A percentile compares a stretch with the other conserved stretches of the same genome.
These are phyloP conservation scores for Anthoceros angustus DNA, from an alignment of 225 moss, liverwort and hornwort species.

Conservation along the genomic window DNA sequence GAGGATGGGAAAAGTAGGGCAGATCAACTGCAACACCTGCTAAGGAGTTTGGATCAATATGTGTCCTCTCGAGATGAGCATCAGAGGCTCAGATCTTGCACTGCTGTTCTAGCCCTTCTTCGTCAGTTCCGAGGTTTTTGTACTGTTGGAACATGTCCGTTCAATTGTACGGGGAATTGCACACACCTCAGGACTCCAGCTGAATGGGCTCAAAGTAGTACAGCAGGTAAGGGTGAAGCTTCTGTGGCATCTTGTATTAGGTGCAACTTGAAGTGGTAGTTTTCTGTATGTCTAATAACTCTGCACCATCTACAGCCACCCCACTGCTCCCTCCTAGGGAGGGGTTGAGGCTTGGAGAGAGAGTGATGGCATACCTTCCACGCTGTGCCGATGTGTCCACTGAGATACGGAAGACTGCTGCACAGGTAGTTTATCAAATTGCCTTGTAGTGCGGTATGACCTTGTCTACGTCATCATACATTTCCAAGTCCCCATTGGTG, in stretches of 20 bases:
- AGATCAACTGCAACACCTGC: conserved; percentile 92
- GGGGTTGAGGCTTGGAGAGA: conserved; percentile 80
- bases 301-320: conserved; percentile 30
- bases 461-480: conserved; percentile 5
- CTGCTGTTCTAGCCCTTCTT: conserved; percentile 60
- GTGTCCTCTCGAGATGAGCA: conserved; percentile 60
- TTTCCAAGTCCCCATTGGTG: conserved; percentile 3
- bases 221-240: conserved; percentile 40
- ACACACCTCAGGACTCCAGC: conserved; percentile 85
- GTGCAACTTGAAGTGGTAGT: conserved; percentile 7
- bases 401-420: conserved; percentile 63
- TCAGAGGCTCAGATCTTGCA: conserved; percentile 63
- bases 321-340: conserved; percentile 81
- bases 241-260: conserved; percentile 8
- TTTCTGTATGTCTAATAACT: conserved; percentile 9
- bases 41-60: conserved; percentile 83
- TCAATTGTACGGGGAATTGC: conserved; percentile 68
- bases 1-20: conserved; percentile 99
- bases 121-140: conserved; percentile 89
- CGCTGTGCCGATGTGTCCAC: conserved; percentile 66
- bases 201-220: conserved; percentile 73
- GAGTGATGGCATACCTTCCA: conserved; percentile 83
- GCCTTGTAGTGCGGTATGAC: conserved; percentile 7
- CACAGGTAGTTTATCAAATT: conserved; percentile 34
- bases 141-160: conserved; percentile 68